Evolutionary conservation across 176 grass and related monocot species (phyloP), one percentile per base, ranked within the genome.

Genomic region (Alopecurus myosuroides): DNA sequence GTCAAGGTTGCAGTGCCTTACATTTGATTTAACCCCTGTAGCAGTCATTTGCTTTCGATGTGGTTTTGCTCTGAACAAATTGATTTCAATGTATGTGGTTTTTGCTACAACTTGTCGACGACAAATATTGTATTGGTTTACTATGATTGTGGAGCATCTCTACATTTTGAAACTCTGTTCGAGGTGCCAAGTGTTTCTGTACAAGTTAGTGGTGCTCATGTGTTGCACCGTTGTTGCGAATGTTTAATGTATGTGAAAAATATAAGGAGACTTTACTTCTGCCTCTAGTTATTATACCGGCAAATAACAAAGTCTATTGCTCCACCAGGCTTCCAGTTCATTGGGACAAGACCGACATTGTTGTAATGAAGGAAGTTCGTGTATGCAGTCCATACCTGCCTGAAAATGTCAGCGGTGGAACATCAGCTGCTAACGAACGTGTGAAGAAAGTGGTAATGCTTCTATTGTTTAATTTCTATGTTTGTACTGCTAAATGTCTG

Each of bases 371-470:
- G 76, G 93, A 94, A 40, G 90, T 99, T 58, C 89, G 93, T 46
- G 97, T 99, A n/a, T 87, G 91, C 70, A 94, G 81, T 72, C 97
- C 93, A 10, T 99, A 99, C 83, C 84, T 94, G 30, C 91, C 90
- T 86, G 93, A 99, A 89, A 99, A 92, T 88, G 93, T 99, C 33
- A 96, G 77, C 30, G 97, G 93, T 42, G 97, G 93, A 84, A 87
- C 93, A 80, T 67, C 91, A 11, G 89, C 91, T 82, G 97, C 97
- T 19, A 99, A 91, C 70, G 93, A 99, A 68, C 93, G 97, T 22
- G 97, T 99, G 63, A 99, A 91, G 88, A 99, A 96, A 99, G 93
- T 96, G 97, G 97, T 99, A 91, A 78, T 86, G 83, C 44, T 33
- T 83, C 20, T 79, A 75, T 40, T 9, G 20, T 34, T 52, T 2